Conservation (phyloP, 2,329 filamentous ascomycete species). For the Fusarium tanahbumbuense region DNA sequence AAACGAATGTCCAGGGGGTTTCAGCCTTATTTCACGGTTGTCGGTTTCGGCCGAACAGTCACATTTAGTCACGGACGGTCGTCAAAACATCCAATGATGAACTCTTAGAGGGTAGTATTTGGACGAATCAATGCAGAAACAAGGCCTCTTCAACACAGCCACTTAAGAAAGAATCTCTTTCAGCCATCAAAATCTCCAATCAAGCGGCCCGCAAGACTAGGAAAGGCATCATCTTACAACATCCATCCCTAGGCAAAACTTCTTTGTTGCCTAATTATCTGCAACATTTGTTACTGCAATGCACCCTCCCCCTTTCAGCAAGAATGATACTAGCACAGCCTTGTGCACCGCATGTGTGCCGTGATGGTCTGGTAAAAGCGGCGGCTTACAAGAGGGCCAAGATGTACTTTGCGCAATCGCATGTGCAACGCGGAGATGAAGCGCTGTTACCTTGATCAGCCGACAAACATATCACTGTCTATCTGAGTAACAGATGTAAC, state of each 20-base stretch:
- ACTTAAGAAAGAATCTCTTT: constrained; percentile 6
- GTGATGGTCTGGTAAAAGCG: constrained; percentile 17
- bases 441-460: constrained; percentile 23
- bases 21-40: constrained; percentile 8
- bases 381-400: constrained; percentile 18
- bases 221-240: background rate
- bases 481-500: constrained; percentile 17
- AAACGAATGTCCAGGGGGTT: background rate
- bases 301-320: constrained; percentile 18
- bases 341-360: constrained; percentile 16
- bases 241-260: constrained; percentile 1
- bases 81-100: background rate
- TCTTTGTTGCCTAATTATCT: constrained; percentile 27
- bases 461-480: constrained; percentile 1
- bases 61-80: background rate
- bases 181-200: background rate
- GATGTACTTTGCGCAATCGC: constrained; percentile 18
- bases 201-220: background rate
- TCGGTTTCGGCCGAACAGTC: constrained; percentile 1
- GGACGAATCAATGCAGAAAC: background rate
- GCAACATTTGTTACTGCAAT: constrained; percentile 18
- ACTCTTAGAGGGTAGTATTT: background rate
- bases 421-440: constrained; percentile 27
- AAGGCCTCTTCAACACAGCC: constrained; percentile 7
- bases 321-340: constrained; percentile 17